Base-by-base conservation (phyloP, 1,139 yeast genomes). In the Zygosaccharomyces sapae region DNA sequence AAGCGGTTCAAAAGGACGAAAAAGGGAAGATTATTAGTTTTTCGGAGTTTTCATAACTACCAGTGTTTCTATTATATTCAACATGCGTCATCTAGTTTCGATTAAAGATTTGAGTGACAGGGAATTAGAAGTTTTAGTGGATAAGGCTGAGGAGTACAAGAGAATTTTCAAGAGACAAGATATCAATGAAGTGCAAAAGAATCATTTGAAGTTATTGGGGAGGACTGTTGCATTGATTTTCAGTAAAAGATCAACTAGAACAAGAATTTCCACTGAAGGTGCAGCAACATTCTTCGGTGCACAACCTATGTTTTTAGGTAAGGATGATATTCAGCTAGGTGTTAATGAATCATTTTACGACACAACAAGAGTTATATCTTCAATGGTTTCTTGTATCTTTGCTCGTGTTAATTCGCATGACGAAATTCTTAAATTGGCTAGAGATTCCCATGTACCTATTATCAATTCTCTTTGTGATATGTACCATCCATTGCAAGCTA, bases 201-300 rank as follows among this genome's bases (percentile, higher is more conserved):
- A 79, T 49, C 77, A 77, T 56, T 71, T 74, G 46, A 80, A 83
- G 55, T 71, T 90, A 46, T 70, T 79, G 42, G 97, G 97, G 3
- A 87, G 83, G 67, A 76, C 90, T 5, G 82, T 88, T 29, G 88
- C 97, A 0, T 69, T 92, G 65, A 67, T 92, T 42, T 92, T 92
- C 66, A 77, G 89, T 50, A 92, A 92, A 67, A 80, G 98, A 68
- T 86, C 96, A 7, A 92, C 98, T 29, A 79, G 98, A 70, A 92
- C 98, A 31, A 80, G 98, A 68, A 80, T 92, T 37, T 88, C 97
- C 38, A 78, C 92, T 3, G 98, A 92, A 68, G 97, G 96, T 44
- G 98, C 98, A 4, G 87, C 90, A 12, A 77, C 88, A 1, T 90
- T 84, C 64, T 85, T 92, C 55, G 98, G 98, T 13, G 98, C 94